These are phyloP conservation scores for Diddensiella santjacobensis DNA, from an alignment of 805 yeast genomes.

Conservation along the genomic window DNA sequence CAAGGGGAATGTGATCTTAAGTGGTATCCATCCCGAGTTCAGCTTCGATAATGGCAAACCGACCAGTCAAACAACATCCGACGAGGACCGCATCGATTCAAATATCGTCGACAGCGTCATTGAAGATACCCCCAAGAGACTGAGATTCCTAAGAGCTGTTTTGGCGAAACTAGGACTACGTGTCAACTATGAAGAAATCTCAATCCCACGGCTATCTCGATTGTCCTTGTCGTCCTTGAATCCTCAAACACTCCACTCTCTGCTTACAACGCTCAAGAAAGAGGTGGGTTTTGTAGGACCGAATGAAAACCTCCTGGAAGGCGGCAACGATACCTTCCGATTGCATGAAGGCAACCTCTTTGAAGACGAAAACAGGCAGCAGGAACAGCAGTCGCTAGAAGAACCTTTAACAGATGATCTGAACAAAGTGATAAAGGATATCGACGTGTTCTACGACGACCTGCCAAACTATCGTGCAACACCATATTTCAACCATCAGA, in stretches of 20 bases:
- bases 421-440: constrained; percentile 51
- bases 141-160: constrained; percentile 53
- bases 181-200: constrained; percentile 51
- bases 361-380: constrained; percentile 1
- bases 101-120: constrained; percentile 34
- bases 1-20: constrained; percentile 67
- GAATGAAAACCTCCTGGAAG: constrained; percentile 42
- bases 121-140: constrained; percentile 44
- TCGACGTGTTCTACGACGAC: constrained; percentile 44
- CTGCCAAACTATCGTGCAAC: constrained; percentile 53
- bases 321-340: constrained; percentile 54
- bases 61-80: constrained; percentile 12
- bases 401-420: constrained; percentile 43
- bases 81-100: constrained; percentile 7
- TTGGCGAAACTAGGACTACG: constrained; percentile 60
- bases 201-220: constrained; percentile 68
- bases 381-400: neutral
- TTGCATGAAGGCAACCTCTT: constrained; percentile 26
- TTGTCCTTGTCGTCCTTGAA: constrained; percentile 48
- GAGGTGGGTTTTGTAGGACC: constrained; percentile 35
- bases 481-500: constrained; percentile 65
- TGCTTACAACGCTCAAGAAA: constrained; percentile 35
- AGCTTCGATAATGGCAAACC: constrained; percentile 47
- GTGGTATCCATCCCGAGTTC: constrained; percentile 92
- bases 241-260: constrained; percentile 28